Base-by-base conservation (phyloP, 1,284 basidiomycete species). In the Cystobasidium slooffiae region DNA sequence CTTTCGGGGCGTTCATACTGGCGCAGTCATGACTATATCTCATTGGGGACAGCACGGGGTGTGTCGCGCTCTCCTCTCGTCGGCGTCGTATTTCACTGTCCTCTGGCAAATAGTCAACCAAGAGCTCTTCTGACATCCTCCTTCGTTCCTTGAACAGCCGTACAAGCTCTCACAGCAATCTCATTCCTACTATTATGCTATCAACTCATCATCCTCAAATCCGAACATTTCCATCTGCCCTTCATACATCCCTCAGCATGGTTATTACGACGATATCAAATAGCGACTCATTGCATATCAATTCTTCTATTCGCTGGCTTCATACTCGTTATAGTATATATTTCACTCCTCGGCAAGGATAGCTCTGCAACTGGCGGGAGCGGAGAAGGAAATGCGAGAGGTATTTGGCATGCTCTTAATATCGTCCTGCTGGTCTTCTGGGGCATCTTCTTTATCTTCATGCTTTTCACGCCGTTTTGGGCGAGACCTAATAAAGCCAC, bases 161-260 rank as follows among this genome's bases (percentile, higher is more conserved):
- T 68, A 47, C 66, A 56, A 46, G 55, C 53, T 18, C 39, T 68
- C 18, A 37, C 47, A 37, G 46, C 22, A 22, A 55, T 67, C 3
- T 24, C n/a, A 16, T 68, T 56, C 39, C 51, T 68, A 8, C 22
- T 68, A 16, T 41, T 56, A 43, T 41, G 52, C 66, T 56, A 58
- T 22, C 52, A 56, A 68, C 24, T 68, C 37, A 41, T 68, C 22
- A 68, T 68, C 22, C 41, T 68, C 20, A 59, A 56, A 56, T 52
- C 49, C 6, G 66, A 68, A 51, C 66, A 68, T 37, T 68, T 68
- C 53, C 47, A 68, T 44, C 9, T 59, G 12, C 49, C 49, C 10
- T 16, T 24, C 41, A 53, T 49, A 43, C 10, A 52, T 43, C 64
- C 61, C 20, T 46, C 39, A 22, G 46, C 18, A 41, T 66, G 44